Evolutionary conservation across 2,329 filamentous ascomycete species (phyloP), one percentile per base, ranked within the genome.

Genomic region (Chaetomiaceae sp.): DNA sequence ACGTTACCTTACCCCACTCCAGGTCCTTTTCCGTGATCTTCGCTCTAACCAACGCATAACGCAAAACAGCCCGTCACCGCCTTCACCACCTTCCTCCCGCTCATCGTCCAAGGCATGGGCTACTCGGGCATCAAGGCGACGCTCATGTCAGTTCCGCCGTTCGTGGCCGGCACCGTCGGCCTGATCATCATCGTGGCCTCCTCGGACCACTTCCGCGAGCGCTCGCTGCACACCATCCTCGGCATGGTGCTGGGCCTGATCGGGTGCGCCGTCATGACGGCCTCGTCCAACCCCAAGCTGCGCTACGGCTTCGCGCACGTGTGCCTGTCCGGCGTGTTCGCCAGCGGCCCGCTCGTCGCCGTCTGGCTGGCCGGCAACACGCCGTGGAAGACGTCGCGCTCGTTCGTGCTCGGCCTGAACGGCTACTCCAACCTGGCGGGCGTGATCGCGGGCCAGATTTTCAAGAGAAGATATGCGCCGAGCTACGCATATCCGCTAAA

Each of bases 81-180:
- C 16, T 47, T 47, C 14, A 47, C 44, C 5, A 47, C 44, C 13
- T 47, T 47, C 44, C 44, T 47, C 17, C 44, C 44, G 13, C 44
- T 47, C 16, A 30, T 47, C 8, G 34, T 47, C 9, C 16, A 47
- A 9, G 44, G 44, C 17, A 47, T 47, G 44, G 44, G n/a, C 7
- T 47, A 47, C 35, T 8, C 16, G n/a, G 44, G 44, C 19, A 16
- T 47, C 6, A 47, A 35, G 8, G 35, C 44, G 13, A 33, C 44
- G 4, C 9, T 47, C n/a, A 47, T 47, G 44, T 40, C 35, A 6
- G 44, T 47, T 13, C 44, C 44, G 13, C 44, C 44, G 4, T 47
- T 47, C 8, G 35, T 39, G 6, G 44, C 17, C 27, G 44, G 44
- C 17, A 23, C 19, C 14, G 44, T 40, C 7, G 44, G 44, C 13